phyloP scores from a whole-genome alignment of 2,329 filamentous ascomycete species.

The Epichloe amarillans region DNA sequence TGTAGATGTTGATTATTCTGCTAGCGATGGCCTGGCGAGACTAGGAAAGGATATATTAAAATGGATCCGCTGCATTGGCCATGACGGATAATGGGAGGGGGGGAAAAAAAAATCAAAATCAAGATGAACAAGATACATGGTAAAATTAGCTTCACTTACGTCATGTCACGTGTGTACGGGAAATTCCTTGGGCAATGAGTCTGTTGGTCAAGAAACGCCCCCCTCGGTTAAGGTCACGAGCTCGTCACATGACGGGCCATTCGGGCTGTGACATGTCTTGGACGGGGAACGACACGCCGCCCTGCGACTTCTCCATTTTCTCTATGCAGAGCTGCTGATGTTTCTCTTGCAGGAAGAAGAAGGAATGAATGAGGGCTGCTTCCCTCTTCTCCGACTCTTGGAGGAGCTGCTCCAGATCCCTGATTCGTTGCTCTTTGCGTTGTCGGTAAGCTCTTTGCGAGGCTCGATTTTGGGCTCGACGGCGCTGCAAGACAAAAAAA shows the following conservation, averaged over 20 bases:
- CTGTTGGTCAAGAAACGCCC: too few relatives aligned
- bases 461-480: constrained; percentile 19
- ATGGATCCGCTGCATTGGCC: too few relatives aligned
- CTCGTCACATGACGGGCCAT: background rate
- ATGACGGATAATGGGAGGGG: too few relatives aligned
- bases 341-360: background rate
- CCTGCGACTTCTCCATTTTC: background rate
- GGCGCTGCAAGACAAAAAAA: constrained; percentile 11
- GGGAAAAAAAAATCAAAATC: too few relatives aligned
- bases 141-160: too few relatives aligned
- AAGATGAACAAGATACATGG: too few relatives aligned
- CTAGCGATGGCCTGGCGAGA: too few relatives aligned
- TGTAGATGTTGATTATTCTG: too few relatives aligned
- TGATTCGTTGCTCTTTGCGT: constrained; percentile 42
- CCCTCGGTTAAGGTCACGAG: too few relatives aligned
- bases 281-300: background rate
- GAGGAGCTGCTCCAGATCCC: constrained; percentile 46
- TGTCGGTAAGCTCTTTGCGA: constrained; percentile 20
- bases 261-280: background rate
- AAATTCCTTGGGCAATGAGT: too few relatives aligned
- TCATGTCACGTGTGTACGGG: too few relatives aligned
- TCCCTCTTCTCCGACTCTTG: constrained; percentile 40
- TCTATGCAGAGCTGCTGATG: background rate
- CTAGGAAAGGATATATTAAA: too few relatives aligned
- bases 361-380: constrained; percentile 26